These are phyloP conservation scores for Collybia mongolica DNA, from an alignment of 768 basidiomycete species.

Conservation along the genomic window DNA sequence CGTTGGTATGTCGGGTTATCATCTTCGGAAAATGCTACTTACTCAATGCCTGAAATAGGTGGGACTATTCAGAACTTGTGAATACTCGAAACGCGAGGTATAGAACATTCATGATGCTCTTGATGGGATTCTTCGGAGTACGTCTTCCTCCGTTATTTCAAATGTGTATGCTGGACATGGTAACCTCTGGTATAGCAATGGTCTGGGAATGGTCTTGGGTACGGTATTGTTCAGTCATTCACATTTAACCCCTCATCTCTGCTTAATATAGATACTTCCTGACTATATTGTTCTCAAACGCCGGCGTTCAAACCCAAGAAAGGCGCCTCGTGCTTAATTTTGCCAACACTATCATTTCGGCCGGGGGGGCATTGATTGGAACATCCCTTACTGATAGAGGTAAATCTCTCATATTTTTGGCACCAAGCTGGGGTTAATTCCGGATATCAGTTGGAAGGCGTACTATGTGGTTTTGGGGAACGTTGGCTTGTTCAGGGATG, in stretches of 20 bases:
- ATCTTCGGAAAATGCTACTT: background rate
- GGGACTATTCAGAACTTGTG: conserved; percentile 52
- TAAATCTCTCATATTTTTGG: conserved; percentile 6
- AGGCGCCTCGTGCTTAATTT: conserved; percentile 39
- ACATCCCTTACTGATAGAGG: conserved; percentile 40
- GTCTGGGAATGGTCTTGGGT: conserved; percentile 55
- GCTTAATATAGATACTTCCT: conserved; percentile 35
- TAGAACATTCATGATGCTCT: conserved; percentile 44
- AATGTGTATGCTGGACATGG: background rate
- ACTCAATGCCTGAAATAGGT: conserved; percentile 23
- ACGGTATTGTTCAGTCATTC: conserved; percentile 1
- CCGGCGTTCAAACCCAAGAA: conserved; percentile 38
- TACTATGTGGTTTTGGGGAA: conserved; percentile 49
- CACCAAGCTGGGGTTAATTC: background rate
- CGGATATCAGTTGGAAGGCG: conserved; percentile 34
- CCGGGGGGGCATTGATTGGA: conserved; percentile 38
- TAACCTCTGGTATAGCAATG: conserved; percentile 36
- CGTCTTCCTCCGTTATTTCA: conserved; percentile 2
- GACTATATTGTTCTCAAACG: conserved; percentile 37
- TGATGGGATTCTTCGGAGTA: conserved; percentile 56
- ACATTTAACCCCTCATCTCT: background rate
- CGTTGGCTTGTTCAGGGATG: conserved; percentile 33
- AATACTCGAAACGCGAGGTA: conserved; percentile 45
- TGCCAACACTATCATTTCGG: conserved; percentile 39
- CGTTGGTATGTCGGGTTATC: conserved; percentile 38